Conservation (phyloP, 176 grass and related monocot genomes). For the Musa beccarii region DNA sequence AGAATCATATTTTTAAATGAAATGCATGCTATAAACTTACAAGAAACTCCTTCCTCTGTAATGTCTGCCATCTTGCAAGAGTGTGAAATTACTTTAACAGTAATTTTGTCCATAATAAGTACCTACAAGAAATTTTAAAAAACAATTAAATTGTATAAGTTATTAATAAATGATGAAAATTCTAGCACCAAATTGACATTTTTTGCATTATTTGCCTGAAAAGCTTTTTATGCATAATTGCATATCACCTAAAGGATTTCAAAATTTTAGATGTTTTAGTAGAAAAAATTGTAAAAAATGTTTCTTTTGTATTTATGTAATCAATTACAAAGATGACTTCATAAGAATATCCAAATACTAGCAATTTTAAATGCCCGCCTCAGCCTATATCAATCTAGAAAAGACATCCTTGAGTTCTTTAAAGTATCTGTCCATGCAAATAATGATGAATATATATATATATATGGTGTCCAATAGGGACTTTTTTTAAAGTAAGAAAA, state of each 20-base stretch:
- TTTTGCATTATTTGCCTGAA: too few relatives aligned
- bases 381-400: not conserved
- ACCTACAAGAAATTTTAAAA: constrained; percentile 34
- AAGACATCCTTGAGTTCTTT: too few relatives aligned
- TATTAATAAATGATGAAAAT: too few relatives aligned
- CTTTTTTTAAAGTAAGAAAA: not conserved
- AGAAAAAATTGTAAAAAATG: too few relatives aligned
- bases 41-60: constrained; percentile 65
- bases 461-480: too few relatives aligned
- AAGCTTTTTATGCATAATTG: too few relatives aligned
- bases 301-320: not conserved
- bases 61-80: constrained; percentile 80
- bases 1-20: not conserved
- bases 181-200: too few relatives aligned
- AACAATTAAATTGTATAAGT: too few relatives aligned
- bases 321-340: not conserved
- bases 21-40: constrained; percentile 33
- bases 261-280: too few relatives aligned
- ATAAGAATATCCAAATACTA: not conserved
- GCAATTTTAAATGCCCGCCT: not conserved
- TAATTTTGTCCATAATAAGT: constrained; percentile 83
- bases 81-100: constrained; percentile 58
- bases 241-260: too few relatives aligned
- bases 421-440: too few relatives aligned
- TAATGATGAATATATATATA: too few relatives aligned